Evolutionary conservation across 2,329 filamentous ascomycete genomes (phyloP).

Genomic region (Sporothrix schenckii): DNA sequence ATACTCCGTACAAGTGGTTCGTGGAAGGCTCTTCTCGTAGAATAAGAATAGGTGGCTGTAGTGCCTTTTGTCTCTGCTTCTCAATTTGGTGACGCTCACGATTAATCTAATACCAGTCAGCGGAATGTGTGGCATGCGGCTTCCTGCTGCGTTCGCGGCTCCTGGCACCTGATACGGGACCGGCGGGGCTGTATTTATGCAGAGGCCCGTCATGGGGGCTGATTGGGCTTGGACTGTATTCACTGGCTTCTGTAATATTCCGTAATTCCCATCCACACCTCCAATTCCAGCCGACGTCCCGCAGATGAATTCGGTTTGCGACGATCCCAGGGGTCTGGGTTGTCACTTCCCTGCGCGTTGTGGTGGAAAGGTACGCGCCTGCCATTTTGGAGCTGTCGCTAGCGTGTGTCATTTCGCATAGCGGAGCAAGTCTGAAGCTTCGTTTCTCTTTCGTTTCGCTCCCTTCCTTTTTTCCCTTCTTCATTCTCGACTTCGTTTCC

Average conservation of each 20-base stretch:
- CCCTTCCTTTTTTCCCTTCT: neutral
- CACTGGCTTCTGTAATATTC: neutral
- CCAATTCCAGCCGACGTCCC: neutral
- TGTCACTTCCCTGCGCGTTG: constrained; percentile 10
- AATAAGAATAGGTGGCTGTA: neutral
- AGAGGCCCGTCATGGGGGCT: neutral
- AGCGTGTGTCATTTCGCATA: constrained; percentile 30
- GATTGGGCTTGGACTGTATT: neutral
- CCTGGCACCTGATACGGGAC: constrained; percentile 18
- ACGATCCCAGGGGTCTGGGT: constrained; percentile 1
- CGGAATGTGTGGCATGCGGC: neutral
- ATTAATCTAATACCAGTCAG: neutral
- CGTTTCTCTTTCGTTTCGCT: constrained; percentile 29
- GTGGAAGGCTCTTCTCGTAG: neutral
- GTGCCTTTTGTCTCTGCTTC: neutral
- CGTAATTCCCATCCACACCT: constrained; percentile 5
- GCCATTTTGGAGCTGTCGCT: neutral
- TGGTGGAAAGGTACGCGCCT: neutral
- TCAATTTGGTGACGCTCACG: neutral
- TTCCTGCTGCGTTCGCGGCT: constrained; percentile 21
- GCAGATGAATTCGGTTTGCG: constrained; percentile 4
- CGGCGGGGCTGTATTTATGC: constrained; percentile 27
- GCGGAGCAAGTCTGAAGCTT: constrained; percentile 26
- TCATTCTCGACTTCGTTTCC: constrained; percentile 5
- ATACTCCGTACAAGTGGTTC: neutral